Conservation (phyloP, 306 rosid genomes). For the Trifolium subterraneum region DNA sequence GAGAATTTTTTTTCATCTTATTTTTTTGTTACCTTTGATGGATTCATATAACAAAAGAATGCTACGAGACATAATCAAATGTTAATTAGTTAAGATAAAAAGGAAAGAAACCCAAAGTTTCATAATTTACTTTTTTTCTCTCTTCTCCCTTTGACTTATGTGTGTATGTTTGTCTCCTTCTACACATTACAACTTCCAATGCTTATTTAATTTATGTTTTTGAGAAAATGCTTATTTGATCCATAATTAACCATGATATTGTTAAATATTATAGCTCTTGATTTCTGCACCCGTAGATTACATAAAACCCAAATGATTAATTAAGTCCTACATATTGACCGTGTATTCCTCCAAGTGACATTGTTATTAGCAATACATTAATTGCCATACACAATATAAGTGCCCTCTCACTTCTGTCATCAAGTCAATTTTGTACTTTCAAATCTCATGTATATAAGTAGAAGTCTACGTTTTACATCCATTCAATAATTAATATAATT, state of each 20-base stretch:
- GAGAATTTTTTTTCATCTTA: constrained; percentile 32
- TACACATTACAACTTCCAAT: background rate
- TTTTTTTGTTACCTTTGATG: constrained; percentile 45
- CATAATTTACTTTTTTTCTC: constrained; percentile 34
- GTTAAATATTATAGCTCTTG: background rate
- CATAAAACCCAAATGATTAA: constrained; percentile 46
- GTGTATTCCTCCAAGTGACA: constrained; percentile 4
- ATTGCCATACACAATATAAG: too few relatives aligned
- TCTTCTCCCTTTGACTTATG: constrained; percentile 38
- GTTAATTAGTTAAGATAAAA: constrained; percentile 41
- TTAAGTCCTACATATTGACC: constrained; percentile 8
- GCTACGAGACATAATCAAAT: constrained; percentile 53
- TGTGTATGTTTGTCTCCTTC: constrained; percentile 30
- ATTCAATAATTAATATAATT: too few relatives aligned
- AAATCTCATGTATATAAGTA: too few relatives aligned
- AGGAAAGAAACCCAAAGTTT: constrained; percentile 47
- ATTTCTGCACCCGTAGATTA: constrained; percentile 39
- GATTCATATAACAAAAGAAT: constrained; percentile 47
- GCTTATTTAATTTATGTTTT: background rate
- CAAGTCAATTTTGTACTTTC: too few relatives aligned
- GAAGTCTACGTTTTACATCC: too few relatives aligned
- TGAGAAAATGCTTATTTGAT: background rate
- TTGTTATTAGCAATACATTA: background rate
- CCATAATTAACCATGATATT: background rate
- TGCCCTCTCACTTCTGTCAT: too few relatives aligned